These are phyloP conservation scores for Lizonia empirigonia DNA, from an alignment of 2,329 filamentous ascomycete species.

Conservation along the genomic window DNA sequence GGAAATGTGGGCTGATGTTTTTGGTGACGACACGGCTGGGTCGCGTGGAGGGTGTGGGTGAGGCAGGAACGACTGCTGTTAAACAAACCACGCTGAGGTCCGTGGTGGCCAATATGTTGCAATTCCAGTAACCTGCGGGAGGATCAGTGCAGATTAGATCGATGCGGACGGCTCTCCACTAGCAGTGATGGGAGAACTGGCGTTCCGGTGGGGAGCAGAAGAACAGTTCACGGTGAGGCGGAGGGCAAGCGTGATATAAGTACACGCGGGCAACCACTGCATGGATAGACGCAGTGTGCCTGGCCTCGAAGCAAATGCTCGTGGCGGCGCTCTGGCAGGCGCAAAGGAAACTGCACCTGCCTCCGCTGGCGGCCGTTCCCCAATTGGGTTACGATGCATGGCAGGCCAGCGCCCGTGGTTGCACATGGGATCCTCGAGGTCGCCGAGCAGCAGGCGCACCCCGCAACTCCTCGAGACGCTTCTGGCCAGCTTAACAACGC, in stretches of 20 bases:
- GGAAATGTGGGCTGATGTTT: constrained; percentile 10
- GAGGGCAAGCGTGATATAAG: constrained; percentile 12
- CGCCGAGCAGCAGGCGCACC: constrained; percentile 21
- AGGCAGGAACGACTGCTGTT: constrained; percentile 13
- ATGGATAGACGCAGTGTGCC: neutral
- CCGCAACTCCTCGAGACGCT: constrained; percentile 7
- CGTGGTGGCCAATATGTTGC: neutral
- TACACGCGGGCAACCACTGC: constrained; percentile 1
- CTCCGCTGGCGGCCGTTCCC: constrained; percentile 8
- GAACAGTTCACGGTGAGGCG: neutral
- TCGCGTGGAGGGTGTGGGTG: constrained; percentile 9
- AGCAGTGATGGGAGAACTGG: neutral
- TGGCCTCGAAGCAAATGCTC: neutral
- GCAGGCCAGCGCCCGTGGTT: constrained; percentile 15
- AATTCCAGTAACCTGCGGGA: constrained; percentile 12
- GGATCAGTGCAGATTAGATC: constrained; percentile 7
- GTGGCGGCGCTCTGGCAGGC: constrained; percentile 5
- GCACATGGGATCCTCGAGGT: constrained; percentile 30
- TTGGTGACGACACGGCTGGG: constrained; percentile 9
- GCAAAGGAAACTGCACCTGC: constrained; percentile 8
- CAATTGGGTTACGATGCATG: constrained; percentile 20
- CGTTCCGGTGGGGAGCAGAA: constrained; percentile 1
- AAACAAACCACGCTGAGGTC: constrained; percentile 2
- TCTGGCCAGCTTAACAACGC: neutral
- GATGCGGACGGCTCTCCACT: constrained; percentile 7